Evolutionary conservation across 768 basidiomycete genomes (phyloP).

Genomic region (Sarcomyxa edulis): DNA sequence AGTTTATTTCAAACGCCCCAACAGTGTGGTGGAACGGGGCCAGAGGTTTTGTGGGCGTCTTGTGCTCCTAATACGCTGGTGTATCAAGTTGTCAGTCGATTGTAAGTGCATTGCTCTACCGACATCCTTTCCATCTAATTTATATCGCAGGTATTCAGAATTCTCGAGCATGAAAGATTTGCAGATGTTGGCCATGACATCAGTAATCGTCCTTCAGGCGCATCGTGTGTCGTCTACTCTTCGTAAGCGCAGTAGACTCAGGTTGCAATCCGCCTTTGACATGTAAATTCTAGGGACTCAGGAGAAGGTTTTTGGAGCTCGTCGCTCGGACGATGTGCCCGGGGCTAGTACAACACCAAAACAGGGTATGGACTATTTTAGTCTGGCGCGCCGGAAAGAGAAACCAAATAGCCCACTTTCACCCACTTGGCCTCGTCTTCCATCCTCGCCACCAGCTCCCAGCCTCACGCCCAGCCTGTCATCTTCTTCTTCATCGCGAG

Average conservation of each 20-base stretch:
- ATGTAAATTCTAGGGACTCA: not conserved
- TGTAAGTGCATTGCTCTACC: constrained; percentile 34
- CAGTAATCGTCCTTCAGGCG: constrained; percentile 59
- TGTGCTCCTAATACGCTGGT: constrained; percentile 28
- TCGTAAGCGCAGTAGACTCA: not conserved
- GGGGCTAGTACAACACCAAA: constrained; percentile 12
- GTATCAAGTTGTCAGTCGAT: constrained; percentile 33
- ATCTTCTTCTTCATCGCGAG: constrained; percentile 60
- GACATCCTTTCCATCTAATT: constrained; percentile 1
- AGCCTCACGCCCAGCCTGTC: constrained; percentile 36
- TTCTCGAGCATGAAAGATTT: constrained; percentile 53
- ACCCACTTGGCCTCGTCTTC: constrained; percentile 47
- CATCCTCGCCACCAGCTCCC: constrained; percentile 36
- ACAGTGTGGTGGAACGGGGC: constrained; percentile 7
- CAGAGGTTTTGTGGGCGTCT: constrained; percentile 5
- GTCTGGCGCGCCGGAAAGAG: constrained; percentile 30
- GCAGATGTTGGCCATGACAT: constrained; percentile 78
- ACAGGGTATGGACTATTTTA: constrained; percentile 56
- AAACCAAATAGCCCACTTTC: constrained; percentile 36
- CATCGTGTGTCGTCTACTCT: constrained; percentile 10
- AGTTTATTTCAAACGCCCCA: constrained; percentile 35
- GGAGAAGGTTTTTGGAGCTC: constrained; percentile 6
- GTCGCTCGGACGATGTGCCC: constrained; percentile 3
- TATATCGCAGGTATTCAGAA: constrained; percentile 29
- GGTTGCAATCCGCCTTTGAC: not conserved